Base-by-base conservation (phyloP, 2,329 filamentous ascomycete genomes). In the Pseudocercospora cruenta region DNA sequence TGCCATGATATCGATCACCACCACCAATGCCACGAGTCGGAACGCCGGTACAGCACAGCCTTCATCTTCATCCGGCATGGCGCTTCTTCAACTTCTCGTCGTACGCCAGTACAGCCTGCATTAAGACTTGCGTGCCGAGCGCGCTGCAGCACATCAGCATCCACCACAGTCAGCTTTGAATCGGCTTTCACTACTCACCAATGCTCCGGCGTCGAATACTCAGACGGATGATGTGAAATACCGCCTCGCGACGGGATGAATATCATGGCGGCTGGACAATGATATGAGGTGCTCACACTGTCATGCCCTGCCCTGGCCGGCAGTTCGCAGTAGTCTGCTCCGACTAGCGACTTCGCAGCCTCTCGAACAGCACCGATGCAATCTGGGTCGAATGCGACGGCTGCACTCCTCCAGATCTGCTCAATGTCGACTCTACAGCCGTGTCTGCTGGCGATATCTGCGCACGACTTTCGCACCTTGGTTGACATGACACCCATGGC, bases 241-340 rank as follows among this genome's bases (percentile, higher is more conserved):
- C 76, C 76, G 51, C 74, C 73, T 57, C 67, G 70, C 16, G 68
- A 72, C 5, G 69, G 64, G 1, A 72, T 73, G 47, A 78, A 78
- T 4, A 78, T 71, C 75, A 77, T 77, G 10, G 71, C 74, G 1
- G 75, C 76, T n/a, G 76, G 74, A 16, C 68, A 69, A 54, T 68
- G 63, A 19, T 67, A 67, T 16, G 63, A 65, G 3, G 75, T 77
- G 62, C 75, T 76, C 3, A 75, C 73, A 10, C 66, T 71, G 62
- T 77, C 74, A 58, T 78, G 74, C 3, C 73, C 72, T 8, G 71
- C 73, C 9, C 63, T 69, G 39, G 39, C 36, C 39, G 36, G 57
- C 1, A 65, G 47, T 28, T 65, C 57, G 47, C n/a, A 51, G 58
- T 62, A 66, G 62, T n/a, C 47, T 68, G 45, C 54, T 72, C 63